These are phyloP conservation scores for Penstemon davidsonii DNA, from an alignment of 257 asterid genomes.

Conservation along the genomic window DNA sequence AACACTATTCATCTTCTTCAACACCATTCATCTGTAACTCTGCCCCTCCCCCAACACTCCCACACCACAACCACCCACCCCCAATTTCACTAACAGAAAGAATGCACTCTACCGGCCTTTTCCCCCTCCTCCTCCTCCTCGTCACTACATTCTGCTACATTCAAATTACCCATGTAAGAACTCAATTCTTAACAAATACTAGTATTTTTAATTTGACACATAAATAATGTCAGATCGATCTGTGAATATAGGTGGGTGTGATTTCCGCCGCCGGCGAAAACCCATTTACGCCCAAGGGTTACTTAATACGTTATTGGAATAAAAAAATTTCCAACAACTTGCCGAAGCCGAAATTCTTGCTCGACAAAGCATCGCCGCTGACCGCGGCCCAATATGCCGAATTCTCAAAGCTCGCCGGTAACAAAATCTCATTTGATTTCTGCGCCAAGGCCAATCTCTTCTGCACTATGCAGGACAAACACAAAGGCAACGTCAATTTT, in stretches of 20 bases:
- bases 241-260: conserved; percentile 41
- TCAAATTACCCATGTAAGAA: conserved; percentile 31
- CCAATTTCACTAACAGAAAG: background rate
- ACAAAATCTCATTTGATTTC: conserved; percentile 45
- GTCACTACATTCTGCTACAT: background rate
- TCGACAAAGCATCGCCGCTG: conserved; percentile 59
- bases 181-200: background rate
- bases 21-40: too few relatives aligned
- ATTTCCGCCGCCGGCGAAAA: conserved; percentile 23
- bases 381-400: conserved; percentile 40
- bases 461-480: conserved; percentile 47
- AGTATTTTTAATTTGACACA: background rate
- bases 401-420: conserved; percentile 45
- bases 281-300: conserved; percentile 56
- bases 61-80: too few relatives aligned
- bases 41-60: too few relatives aligned
- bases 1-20: too few relatives aligned
- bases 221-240: background rate
- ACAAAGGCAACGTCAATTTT: conserved; percentile 45
- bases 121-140: conserved; percentile 24
- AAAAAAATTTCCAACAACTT: conserved; percentile 47
- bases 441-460: conserved; percentile 61
- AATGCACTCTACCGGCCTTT: conserved; percentile 27
- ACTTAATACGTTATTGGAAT: conserved; percentile 54
- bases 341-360: conserved; percentile 49